Evolutionary conservation across 148 eudicot species (phyloP).

Genomic region (Heliosperma pusillum): DNA sequence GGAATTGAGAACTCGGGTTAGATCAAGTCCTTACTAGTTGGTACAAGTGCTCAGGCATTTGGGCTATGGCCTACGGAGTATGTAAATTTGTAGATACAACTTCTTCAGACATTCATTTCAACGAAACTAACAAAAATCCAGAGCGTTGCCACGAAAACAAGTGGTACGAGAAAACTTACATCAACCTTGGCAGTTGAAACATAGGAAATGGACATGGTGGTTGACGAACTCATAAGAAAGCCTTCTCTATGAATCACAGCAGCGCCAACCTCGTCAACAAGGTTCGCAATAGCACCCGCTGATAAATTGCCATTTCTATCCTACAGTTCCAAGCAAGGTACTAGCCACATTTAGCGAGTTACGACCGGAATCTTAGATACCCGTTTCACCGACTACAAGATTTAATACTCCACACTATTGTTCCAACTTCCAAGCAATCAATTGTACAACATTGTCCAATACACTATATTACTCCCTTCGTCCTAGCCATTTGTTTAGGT

Average conservation of each 20-base stretch:
- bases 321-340: conserved; percentile 24
- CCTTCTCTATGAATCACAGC: conserved; percentile 42
- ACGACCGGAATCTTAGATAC: neutral
- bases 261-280: conserved; percentile 70
- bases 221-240: conserved; percentile 62
- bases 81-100: neutral
- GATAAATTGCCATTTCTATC: conserved; percentile 51
- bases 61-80: too few relatives aligned
- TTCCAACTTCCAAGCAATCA: too few relatives aligned
- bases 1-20: neutral
- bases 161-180: conserved; percentile 39
- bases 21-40: neutral
- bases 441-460: too few relatives aligned
- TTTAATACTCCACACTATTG: too few relatives aligned
- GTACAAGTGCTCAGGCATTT: neutral
- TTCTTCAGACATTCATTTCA: neutral
- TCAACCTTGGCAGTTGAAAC: conserved; percentile 57
- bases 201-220: conserved; percentile 69
- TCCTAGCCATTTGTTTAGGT: too few relatives aligned
- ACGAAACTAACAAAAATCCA: neutral
- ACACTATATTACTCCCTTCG: too few relatives aligned
- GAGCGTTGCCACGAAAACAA: neutral
- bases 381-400: neutral
- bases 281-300: conserved; percentile 64
- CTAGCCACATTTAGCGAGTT: neutral